Conservation (phyloP, 306 rosid species). For the Trifolium pratense region DNA sequence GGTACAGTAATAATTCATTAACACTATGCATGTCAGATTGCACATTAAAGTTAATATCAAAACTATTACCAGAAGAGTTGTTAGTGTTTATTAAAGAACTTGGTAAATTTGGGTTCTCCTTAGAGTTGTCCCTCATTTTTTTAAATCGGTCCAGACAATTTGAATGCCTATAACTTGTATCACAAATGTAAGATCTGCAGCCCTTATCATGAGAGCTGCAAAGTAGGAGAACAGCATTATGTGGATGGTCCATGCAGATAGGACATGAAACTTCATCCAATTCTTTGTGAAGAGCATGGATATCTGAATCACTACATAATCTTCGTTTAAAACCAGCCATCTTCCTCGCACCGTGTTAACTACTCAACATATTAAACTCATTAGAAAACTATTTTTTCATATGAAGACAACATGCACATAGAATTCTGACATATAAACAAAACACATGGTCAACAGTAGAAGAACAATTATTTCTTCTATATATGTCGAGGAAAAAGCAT, state of each 20-base stretch:
- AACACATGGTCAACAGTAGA: constrained; percentile 4
- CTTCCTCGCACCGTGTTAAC: constrained; percentile 83
- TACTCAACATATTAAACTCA: constrained; percentile 79
- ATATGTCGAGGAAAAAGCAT: neutral
- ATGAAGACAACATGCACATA: constrained; percentile 30
- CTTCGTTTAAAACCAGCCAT: constrained; percentile 99
- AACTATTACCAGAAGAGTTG: constrained; percentile 68
- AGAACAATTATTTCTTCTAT: constrained; percentile 1
- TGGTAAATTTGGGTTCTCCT: constrained; percentile 64
- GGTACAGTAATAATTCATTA: constrained; percentile 54
- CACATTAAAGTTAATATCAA: constrained; percentile 62
- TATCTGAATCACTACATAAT: constrained; percentile 88
- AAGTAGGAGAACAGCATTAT: constrained; percentile 97
- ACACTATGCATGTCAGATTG: constrained; percentile 65
- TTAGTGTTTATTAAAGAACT: constrained; percentile 68
- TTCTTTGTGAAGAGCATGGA: constrained; percentile 91
- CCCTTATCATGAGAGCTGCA: constrained; percentile 99
- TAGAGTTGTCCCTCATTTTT: constrained; percentile 70
- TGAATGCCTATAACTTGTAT: constrained; percentile 97
- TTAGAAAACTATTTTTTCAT: constrained; percentile 54
- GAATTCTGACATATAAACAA: neutral
- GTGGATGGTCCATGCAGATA: constrained; percentile 99
- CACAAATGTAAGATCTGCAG: constrained; percentile 95
- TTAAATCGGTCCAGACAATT: constrained; percentile 95
- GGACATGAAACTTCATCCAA: constrained; percentile 98